A percentile compares a stretch with the other conserved stretches of the same genome.
These are phyloP conservation scores for Coniferiporia sulphurascens DNA, from an alignment of 1,284 basidiomycete genomes.

Conservation along the genomic window DNA sequence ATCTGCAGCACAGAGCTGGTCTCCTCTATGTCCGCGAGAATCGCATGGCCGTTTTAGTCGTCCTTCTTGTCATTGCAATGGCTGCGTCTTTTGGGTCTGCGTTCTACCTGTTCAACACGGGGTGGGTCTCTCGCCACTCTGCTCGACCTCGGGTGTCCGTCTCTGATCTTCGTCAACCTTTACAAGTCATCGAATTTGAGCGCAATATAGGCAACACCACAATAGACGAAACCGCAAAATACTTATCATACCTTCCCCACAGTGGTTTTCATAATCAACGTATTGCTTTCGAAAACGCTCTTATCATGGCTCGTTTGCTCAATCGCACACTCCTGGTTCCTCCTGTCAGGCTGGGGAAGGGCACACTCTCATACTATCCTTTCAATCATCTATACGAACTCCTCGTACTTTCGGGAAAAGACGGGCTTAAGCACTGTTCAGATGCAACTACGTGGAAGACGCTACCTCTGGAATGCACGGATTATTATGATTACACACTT, in stretches of 20 bases:
- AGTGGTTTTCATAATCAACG: slow-evolving; percentile 82
- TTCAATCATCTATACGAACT: slow-evolving; percentile 51
- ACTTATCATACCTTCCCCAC: slow-evolving; percentile 66
- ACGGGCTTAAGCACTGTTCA: slow-evolving; percentile 49
- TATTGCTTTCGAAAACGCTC: slow-evolving; percentile 77
- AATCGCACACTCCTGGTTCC: slow-evolving; percentile 75
- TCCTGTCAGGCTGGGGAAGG: slow-evolving; percentile 58
- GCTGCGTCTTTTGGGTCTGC: slow-evolving; percentile 52
- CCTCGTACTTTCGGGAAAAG: slow-evolving; percentile 46
- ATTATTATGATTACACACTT: slow-evolving; percentile 53
- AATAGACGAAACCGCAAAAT: slow-evolving; percentile 33
- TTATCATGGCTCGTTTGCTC: slow-evolving; percentile 59
- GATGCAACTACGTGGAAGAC: slow-evolving; percentile 26
- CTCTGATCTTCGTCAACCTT: slow-evolving; percentile 29
- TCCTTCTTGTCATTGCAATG: slow-evolving; percentile 43
- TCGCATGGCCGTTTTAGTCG: slow-evolving; percentile 34
- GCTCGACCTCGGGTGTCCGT: slow-evolving; percentile 21
- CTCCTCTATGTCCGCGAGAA: slow-evolving; percentile 22
- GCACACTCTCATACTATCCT: slow-evolving; percentile 56
- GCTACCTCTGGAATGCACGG: slow-evolving; percentile 50
- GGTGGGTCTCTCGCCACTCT: slow-evolving; percentile 39
- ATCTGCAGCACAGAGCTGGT: slow-evolving; percentile 2
- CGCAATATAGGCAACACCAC: slow-evolving; percentile 1
- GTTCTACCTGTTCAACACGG: slow-evolving; percentile 59
- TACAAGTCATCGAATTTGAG: slow-evolving; percentile 19